Base-by-base conservation (phyloP, 306 rosid genomes). In the Begonia fuchsioides region DNA sequence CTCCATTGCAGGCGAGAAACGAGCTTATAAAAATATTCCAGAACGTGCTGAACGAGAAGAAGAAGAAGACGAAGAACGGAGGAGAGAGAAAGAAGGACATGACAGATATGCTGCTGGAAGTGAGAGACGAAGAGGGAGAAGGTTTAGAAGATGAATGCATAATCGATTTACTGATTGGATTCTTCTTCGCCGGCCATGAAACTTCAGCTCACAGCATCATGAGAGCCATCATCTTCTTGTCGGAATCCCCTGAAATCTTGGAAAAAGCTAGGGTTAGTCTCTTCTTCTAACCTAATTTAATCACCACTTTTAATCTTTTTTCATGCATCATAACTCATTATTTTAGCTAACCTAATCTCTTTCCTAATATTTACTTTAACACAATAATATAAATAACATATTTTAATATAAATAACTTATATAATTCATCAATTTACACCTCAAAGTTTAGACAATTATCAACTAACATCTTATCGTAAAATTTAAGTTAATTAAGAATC, bases 171-270 rank as follows among this genome's bases (percentile, higher is more conserved):
- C 3, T 68, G n/a, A 20, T 68, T 3, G 41, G 47, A 5, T 62
- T 41, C 40, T 61, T 68, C 50, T 41, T 54, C 8, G 69, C 65
- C 19, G 74, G 69, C 11, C 63, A 62, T 49, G 69, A 68, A 32
- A 48, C 53, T 44, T 18, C 65, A 0, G 57, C 68, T 9, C 14
- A 43, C 13, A 44, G n/a, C 17, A 26, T 14, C 2, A 50, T 68
- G 12, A 59, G 68, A 20, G 59, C 52, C 1, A 15, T 61, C 9
- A 12, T 68, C 13, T 41, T 45, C 38, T 57, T 68, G 3, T 11
- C 59, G 0, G 59, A 58, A 32, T 10, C 53, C 43, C 69, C 63
- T 1, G 19, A 51, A 35, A 45, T 32, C 15, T 41, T 35, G 7
- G 11, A 1, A 1, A 51, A 44, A 51, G 69, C 63, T 16, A 56